Conservation (phyloP, 1,284 basidiomycete genomes). For the Inonotus obliquus region DNA sequence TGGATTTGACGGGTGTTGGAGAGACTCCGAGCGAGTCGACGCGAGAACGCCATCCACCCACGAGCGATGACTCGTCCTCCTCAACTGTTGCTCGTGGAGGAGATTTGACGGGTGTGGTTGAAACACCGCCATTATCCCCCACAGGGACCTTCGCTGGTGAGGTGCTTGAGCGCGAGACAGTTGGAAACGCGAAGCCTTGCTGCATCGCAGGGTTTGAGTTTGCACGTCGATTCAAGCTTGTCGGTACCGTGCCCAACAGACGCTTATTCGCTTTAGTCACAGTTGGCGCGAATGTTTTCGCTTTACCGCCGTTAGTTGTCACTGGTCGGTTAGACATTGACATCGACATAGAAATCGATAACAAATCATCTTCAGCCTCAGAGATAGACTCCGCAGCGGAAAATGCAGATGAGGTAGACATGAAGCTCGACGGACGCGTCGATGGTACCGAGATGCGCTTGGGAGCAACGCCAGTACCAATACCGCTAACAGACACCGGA, state of each 20-base stretch:
- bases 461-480: neutral
- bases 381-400: neutral
- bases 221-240: conserved; percentile 1
- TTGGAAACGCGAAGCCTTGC: neutral
- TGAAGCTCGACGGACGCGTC: neutral
- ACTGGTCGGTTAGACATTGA: neutral
- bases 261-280: conserved; percentile 15
- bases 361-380: neutral
- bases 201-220: conserved; percentile 8
- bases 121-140: neutral
- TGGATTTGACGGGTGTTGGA: neutral
- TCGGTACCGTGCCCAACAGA: conserved; percentile 22
- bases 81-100: neutral
- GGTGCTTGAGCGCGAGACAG: neutral
- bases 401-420: neutral
- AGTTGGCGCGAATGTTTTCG: conserved; percentile 23
- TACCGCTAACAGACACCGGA: neutral
- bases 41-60: neutral
- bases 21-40: conserved; percentile 3
- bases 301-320: conserved; percentile 19
- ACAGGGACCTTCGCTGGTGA: neutral
- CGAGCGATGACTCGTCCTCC: neutral
- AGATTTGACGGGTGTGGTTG: neutral
- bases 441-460: neutral
- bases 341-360: neutral